phyloP scores from a whole-genome alignment of 75 land plant species.

The Picea glauca region DNA sequence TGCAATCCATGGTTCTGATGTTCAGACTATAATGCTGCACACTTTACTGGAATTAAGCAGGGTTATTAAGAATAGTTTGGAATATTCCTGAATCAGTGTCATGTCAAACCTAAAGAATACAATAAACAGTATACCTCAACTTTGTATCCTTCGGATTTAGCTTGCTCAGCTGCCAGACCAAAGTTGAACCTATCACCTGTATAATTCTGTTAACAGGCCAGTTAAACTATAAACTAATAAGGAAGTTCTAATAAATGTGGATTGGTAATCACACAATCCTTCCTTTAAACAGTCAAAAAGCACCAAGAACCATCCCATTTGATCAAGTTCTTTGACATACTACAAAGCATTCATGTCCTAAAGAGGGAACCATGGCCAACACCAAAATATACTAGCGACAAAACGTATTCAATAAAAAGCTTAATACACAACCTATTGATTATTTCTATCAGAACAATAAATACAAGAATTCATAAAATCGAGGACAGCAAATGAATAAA shows the following conservation, averaged over 20 bases:
- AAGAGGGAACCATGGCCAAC: not conserved
- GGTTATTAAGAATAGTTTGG: too few relatives aligned
- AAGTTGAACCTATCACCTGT: constrained; percentile 44
- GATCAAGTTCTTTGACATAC: too few relatives aligned
- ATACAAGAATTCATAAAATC: too few relatives aligned
- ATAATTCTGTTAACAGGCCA: constrained; percentile 45
- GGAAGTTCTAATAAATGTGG: not conserved
- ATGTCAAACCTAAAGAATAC: not conserved
- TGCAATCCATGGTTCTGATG: not conserved
- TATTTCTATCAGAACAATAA: too few relatives aligned
- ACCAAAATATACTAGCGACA: not conserved
- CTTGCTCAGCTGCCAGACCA: constrained; percentile 49
- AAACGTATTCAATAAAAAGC: too few relatives aligned
- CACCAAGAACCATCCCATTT: not conserved
- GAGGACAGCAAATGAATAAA: too few relatives aligned
- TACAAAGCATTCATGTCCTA: not conserved
- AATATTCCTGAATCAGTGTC: too few relatives aligned
- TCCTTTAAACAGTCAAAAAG: not conserved
- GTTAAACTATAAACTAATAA: not conserved
- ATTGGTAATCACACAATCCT: not conserved
- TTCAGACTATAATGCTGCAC: too few relatives aligned
- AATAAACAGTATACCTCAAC: constrained; percentile 23
- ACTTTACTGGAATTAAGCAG: too few relatives aligned
- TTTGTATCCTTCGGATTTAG: constrained; percentile 45
- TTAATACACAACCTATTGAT: too few relatives aligned